A percentile compares a stretch with the other conserved stretches of the same genome.
Evolutionary conservation across 805 yeast genomes (phyloP).

Genomic region (Myxozyma geophila): DNA sequence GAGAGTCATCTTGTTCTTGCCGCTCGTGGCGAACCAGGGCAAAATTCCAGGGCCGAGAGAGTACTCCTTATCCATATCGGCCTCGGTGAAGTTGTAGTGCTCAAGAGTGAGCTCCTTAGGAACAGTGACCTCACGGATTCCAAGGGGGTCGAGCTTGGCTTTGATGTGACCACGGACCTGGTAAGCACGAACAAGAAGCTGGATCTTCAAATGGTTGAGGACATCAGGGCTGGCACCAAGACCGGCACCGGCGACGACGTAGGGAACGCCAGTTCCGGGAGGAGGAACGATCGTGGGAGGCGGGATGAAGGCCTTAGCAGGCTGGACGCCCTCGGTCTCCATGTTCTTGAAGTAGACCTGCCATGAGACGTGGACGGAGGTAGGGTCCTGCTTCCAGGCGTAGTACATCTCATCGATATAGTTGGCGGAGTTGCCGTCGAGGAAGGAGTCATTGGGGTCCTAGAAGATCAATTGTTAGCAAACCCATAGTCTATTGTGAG

Average conservation of each 20-base stretch:
- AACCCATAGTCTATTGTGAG: background rate
- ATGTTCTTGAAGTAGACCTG: slow-evolving; percentile 86
- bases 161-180: slow-evolving; percentile 98
- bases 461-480: background rate
- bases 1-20: slow-evolving; percentile 65
- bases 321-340: slow-evolving; percentile 69
- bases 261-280: slow-evolving; percentile 76
- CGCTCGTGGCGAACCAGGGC: slow-evolving; percentile 81
- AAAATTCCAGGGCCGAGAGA: slow-evolving; percentile 96
- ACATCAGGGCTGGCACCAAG: slow-evolving; percentile 64
- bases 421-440: slow-evolving; percentile 81
- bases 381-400: slow-evolving; percentile 90
- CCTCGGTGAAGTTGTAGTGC: slow-evolving; percentile 87
- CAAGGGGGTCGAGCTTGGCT: slow-evolving; percentile 95
- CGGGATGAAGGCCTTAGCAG: slow-evolving; percentile 78
- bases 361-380: slow-evolving; percentile 94
- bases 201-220: slow-evolving; percentile 88
- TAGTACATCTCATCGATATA: slow-evolving; percentile 98
- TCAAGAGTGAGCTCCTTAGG: slow-evolving; percentile 92
- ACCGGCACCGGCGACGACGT: slow-evolving; percentile 54
- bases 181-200: slow-evolving; percentile 94
- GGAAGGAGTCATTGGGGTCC: slow-evolving; percentile 64
- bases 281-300: slow-evolving; percentile 90
- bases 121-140: slow-evolving; percentile 78
- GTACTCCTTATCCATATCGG: slow-evolving; percentile 80